A percentile compares a stretch with the other conserved stretches of the same genome.
phyloP scores from a whole-genome alignment of 2,329 filamentous ascomycete species.

The Hypoxylon sp. region DNA sequence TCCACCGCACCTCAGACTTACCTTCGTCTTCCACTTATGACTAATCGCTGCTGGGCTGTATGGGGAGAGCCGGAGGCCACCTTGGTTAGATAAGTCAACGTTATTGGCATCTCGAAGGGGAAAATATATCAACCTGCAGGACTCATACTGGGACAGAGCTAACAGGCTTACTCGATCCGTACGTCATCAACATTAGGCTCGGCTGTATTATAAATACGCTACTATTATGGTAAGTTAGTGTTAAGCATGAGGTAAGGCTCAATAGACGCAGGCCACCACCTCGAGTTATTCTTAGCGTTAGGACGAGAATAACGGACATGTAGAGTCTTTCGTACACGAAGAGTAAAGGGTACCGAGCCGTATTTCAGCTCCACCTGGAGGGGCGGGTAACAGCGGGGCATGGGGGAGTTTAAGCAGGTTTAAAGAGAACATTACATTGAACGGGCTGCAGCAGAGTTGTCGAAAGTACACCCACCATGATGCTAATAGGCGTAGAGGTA shows the following conservation, averaged over 20 bases:
- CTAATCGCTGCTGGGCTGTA: slow-evolving; percentile 21
- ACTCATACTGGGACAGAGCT: slow-evolving; percentile 24
- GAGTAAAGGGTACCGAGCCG: slow-evolving; percentile 12
- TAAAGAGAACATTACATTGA: not conserved
- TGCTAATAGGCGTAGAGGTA: not conserved
- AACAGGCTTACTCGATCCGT: slow-evolving; percentile 28
- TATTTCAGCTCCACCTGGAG: slow-evolving; percentile 14
- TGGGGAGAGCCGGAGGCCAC: slow-evolving; percentile 12
- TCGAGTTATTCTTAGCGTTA: slow-evolving; percentile 24
- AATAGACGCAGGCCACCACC: slow-evolving; percentile 9
- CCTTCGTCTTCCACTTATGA: slow-evolving; percentile 29
- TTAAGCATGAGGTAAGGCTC: slow-evolving; percentile 26
- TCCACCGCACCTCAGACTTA: slow-evolving; percentile 35
- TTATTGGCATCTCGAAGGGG: slow-evolving; percentile 12
- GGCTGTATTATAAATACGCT: slow-evolving; percentile 35
- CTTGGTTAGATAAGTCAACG: slow-evolving; percentile 22
- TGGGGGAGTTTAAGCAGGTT: slow-evolving; percentile 7
- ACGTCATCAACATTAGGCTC: slow-evolving; percentile 30
- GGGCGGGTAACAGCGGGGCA: slow-evolving; percentile 41
- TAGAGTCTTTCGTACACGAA: not conserved
- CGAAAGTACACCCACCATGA: not conserved
- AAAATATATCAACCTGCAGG: slow-evolving; percentile 26
- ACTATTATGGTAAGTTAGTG: slow-evolving; percentile 5
- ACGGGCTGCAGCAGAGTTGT: slow-evolving; percentile 7
- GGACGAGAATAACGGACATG: not conserved